These are phyloP conservation scores for Zanthoxylum bungeanum DNA, from an alignment of 345 rosid genomes.

Conservation along the genomic window DNA sequence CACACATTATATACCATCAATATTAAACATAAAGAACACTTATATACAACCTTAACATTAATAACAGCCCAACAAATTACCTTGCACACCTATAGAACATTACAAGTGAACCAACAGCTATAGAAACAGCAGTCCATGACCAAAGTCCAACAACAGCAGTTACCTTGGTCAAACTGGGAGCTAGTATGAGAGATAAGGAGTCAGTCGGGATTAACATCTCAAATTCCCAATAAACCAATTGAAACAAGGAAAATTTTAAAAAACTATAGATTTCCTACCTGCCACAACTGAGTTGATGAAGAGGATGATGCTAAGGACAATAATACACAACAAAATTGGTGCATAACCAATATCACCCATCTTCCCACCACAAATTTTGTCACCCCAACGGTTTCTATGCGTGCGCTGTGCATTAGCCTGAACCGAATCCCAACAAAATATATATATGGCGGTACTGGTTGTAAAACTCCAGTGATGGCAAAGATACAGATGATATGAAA, in stretches of 20 bases:
- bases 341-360: slow-evolving; percentile 64
- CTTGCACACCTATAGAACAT: slow-evolving; percentile 73
- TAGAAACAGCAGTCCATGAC: slow-evolving; percentile 72
- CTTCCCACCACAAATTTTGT: slow-evolving; percentile 52
- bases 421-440: slow-evolving; percentile 14
- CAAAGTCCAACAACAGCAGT: slow-evolving; percentile 86
- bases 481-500: background rate
- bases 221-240: background rate
- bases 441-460: background rate
- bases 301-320: slow-evolving; percentile 48
- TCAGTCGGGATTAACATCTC: slow-evolving; percentile 18
- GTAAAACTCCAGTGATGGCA: background rate
- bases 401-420: slow-evolving; percentile 62
- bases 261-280: slow-evolving; percentile 35
- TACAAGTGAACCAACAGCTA: slow-evolving; percentile 54
- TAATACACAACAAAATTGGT: slow-evolving; percentile 54
- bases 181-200: slow-evolving; percentile 38
- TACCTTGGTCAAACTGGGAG: slow-evolving; percentile 73
- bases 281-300: slow-evolving; percentile 73
- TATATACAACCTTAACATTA: slow-evolving; percentile 8
- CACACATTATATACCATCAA: background rate
- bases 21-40: background rate
- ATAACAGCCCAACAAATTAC: slow-evolving; percentile 40
- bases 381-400: slow-evolving; percentile 33
- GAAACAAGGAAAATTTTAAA: background rate